A percentile compares a stretch with the other conserved stretches of the same genome.
These are phyloP conservation scores for Paraphaeosphaeria sporulosa DNA, from an alignment of 2,329 filamentous ascomycete genomes.

Conservation along the genomic window DNA sequence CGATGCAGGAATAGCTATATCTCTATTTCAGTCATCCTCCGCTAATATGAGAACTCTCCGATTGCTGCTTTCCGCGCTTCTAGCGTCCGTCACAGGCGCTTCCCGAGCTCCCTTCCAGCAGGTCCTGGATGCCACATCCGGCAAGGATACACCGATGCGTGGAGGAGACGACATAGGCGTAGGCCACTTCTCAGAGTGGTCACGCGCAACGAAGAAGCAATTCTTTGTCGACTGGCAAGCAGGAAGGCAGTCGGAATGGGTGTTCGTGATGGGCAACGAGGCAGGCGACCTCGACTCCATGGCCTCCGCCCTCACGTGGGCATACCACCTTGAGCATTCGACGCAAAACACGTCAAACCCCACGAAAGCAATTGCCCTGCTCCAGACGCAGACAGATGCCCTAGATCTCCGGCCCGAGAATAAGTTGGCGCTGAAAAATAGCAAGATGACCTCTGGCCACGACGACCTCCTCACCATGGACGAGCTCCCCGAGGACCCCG, in stretches of 20 bases:
- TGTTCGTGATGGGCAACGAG: constrained; percentile 57
- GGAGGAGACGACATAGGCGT: constrained; percentile 41
- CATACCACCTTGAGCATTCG: constrained; percentile 57
- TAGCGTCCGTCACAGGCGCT: constrained; percentile 12
- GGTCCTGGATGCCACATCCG: constrained; percentile 23
- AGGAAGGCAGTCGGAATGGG: constrained; percentile 53
- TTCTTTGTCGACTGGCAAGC: constrained; percentile 59
- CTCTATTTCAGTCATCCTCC: not conserved
- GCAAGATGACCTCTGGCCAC: constrained; percentile 56
- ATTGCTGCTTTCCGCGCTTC: constrained; percentile 6
- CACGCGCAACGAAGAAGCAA: constrained; percentile 54
- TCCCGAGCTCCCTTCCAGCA: constrained; percentile 23
- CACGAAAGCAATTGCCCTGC: constrained; percentile 55
- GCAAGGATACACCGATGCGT: constrained; percentile 8
- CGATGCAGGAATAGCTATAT: not conserved
- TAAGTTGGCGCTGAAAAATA: constrained; percentile 54
- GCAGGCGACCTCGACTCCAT: constrained; percentile 56
- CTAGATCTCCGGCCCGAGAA: constrained; percentile 59
- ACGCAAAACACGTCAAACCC: constrained; percentile 53
- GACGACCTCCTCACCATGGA: constrained; percentile 57
- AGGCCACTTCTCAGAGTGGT: constrained; percentile 60
- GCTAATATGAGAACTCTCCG: constrained; percentile 3
- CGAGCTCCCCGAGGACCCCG: constrained; percentile 56
- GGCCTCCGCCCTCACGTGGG: constrained; percentile 57
- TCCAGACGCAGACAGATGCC: constrained; percentile 56